Evolutionary conservation across 441 rosid species (phyloP).

Genomic region (Gossypium davidsonii): DNA sequence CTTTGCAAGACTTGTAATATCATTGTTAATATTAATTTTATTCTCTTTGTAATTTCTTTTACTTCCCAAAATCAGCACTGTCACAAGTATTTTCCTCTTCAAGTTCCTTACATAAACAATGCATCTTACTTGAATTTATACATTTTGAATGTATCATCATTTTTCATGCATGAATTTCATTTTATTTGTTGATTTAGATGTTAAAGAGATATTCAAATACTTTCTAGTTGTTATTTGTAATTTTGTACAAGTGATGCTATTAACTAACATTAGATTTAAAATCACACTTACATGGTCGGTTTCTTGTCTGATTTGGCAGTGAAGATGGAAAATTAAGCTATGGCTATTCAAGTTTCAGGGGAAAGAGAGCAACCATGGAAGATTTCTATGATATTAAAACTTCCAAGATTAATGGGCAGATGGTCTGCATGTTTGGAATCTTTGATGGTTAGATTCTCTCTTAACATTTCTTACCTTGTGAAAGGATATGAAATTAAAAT

Average conservation of each 20-base stretch:
- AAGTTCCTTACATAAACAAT: not conserved
- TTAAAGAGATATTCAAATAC: not conserved
- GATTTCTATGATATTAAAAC: constrained; percentile 80
- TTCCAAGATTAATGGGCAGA: constrained; percentile 58
- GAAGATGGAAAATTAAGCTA: constrained; percentile 83
- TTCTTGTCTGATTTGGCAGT: constrained; percentile 43
- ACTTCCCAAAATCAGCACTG: not conserved
- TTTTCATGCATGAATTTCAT: not conserved
- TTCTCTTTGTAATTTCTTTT: not conserved
- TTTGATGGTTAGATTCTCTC: constrained; percentile 72
- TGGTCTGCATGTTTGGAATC: constrained; percentile 88
- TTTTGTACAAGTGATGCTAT: not conserved
- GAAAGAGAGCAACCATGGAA: constrained; percentile 95
- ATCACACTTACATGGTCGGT: not conserved
- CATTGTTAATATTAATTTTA: not conserved
- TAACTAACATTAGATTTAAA: not conserved
- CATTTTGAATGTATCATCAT: not conserved
- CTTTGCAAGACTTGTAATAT: not conserved
- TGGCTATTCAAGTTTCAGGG: constrained; percentile 91
- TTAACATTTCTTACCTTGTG: constrained; percentile 14
- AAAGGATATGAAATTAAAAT: constrained; percentile 10
- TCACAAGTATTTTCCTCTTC: not conserved
- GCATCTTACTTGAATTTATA: not conserved
- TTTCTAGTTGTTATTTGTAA: not conserved
- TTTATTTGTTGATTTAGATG: not conserved